phyloP scores from a whole-genome alignment of 495 filamentous ascomycete species.

The Podospora anserina region DNA sequence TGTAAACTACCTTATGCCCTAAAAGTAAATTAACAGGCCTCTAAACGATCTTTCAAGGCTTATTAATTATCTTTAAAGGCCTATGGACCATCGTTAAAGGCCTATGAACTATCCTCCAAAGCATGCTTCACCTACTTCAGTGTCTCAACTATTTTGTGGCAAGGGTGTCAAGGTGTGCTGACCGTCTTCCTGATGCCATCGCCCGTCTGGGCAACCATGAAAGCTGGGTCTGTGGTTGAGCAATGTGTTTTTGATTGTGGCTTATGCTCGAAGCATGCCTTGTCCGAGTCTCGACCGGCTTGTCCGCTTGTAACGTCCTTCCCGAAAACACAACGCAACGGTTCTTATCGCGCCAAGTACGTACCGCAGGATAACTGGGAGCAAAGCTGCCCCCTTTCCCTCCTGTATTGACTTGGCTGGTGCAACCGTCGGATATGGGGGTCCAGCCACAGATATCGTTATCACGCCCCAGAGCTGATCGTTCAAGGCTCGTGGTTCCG shows the following conservation, averaged over 20 bases:
- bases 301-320: neutral
- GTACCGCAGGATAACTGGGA: neutral
- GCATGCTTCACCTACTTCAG: too few relatives aligned
- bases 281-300: neutral
- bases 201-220: conserved; percentile 1
- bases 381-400: neutral
- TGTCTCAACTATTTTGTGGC: too few relatives aligned
- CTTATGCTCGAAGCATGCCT: conserved; percentile 3
- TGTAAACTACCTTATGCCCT: too few relatives aligned
- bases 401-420: neutral
- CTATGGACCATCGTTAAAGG: too few relatives aligned
- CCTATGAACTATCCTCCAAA: too few relatives aligned
- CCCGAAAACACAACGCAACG: neutral
- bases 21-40: too few relatives aligned
- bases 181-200: conserved; percentile 1
- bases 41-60: too few relatives aligned
- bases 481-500: conserved; percentile 3
- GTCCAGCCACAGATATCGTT: neutral
- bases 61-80: too few relatives aligned
- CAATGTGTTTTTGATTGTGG: conserved; percentile 4
- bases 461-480: neutral
- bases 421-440: neutral
- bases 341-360: conserved; percentile 5
- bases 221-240: conserved; percentile 6
- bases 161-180: neutral